phyloP scores from a whole-genome alignment of 2,329 filamentous ascomycete genomes.

The Zymoseptoria pseudotritici region DNA sequence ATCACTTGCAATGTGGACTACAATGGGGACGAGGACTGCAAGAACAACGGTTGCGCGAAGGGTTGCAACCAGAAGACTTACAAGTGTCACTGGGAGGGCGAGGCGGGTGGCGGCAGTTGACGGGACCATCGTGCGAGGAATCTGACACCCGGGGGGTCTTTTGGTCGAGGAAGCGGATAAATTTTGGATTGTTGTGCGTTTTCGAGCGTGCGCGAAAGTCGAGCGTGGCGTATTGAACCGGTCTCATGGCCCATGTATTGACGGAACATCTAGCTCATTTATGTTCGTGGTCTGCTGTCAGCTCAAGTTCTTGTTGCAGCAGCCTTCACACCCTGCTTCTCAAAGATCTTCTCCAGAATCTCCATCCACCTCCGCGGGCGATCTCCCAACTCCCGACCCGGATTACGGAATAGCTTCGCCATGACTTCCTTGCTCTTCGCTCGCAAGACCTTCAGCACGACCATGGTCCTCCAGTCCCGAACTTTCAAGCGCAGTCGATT shows the following conservation, averaged over 20 bases:
- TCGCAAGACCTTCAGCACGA: constrained; percentile 78
- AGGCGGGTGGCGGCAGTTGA: background rate
- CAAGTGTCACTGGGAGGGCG: background rate
- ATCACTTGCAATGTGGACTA: background rate
- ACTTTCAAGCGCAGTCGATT: constrained; percentile 79
- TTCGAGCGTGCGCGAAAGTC: background rate
- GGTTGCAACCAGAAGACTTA: background rate
- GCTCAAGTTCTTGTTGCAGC: background rate
- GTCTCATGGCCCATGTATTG: background rate
- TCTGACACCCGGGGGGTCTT: background rate
- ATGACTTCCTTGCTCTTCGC: constrained; percentile 68
- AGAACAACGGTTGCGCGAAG: background rate
- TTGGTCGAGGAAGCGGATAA: background rate
- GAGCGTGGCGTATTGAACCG: background rate
- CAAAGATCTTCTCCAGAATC: constrained; percentile 26
- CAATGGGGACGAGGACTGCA: background rate
- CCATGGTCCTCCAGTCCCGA: constrained; percentile 81
- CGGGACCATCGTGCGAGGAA: background rate
- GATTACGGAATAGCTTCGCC: constrained; percentile 57
- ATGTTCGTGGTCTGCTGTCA: background rate
- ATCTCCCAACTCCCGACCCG: constrained; percentile 33
- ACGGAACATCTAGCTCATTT: background rate
- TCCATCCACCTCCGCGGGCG: constrained; percentile 39
- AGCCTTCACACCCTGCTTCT: constrained; percentile 10
- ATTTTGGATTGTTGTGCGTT: background rate